Percentiles rank a stretch among this genome's conserved stretches.
phyloP scores from a whole-genome alignment of 1,284 basidiomycete species.

The Trichosporon faecale region DNA sequence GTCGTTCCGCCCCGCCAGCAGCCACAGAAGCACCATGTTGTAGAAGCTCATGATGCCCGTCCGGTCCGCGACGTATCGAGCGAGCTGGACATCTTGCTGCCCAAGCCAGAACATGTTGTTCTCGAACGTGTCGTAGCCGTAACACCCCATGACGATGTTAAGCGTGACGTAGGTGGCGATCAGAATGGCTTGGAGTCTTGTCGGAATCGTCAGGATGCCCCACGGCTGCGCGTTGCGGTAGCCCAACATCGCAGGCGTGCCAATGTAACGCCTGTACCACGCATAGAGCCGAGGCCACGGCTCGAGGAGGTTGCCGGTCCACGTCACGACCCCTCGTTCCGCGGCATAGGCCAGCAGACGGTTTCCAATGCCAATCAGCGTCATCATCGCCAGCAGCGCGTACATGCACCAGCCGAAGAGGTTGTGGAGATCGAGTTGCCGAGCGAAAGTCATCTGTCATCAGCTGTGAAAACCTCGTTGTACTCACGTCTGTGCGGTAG shows the following conservation, averaged over 20 bases:
- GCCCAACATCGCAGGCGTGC: conserved; percentile 30
- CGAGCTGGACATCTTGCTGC: conserved; percentile 20
- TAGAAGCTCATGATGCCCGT: conserved; percentile 38
- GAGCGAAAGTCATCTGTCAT: background rate
- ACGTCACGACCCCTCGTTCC: background rate
- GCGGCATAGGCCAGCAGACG: conserved; percentile 4
- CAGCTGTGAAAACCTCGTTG: background rate
- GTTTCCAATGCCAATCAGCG: conserved; percentile 26
- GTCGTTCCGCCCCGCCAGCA: conserved; percentile 37
- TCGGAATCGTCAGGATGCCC: conserved; percentile 32
- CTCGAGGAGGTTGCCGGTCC: conserved; percentile 1
- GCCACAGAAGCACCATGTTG: conserved; percentile 35
- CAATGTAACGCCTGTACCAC: conserved; percentile 25
- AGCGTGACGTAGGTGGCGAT: conserved; percentile 31
- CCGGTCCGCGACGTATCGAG: conserved; percentile 31
- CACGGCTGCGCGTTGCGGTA: conserved; percentile 30
- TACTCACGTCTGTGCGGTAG: background rate
- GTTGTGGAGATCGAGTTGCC: conserved; percentile 25
- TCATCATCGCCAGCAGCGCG: conserved; percentile 23
- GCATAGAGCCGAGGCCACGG: conserved; percentile 15
- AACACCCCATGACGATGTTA: conserved; percentile 46
- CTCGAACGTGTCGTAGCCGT: conserved; percentile 58
- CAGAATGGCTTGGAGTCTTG: conserved; percentile 31
- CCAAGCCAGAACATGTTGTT: conserved; percentile 27
- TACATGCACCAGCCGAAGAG: conserved; percentile 31